phyloP scores from a whole-genome alignment of 2,329 filamentous ascomycete species.

The Xylaria sp. region DNA sequence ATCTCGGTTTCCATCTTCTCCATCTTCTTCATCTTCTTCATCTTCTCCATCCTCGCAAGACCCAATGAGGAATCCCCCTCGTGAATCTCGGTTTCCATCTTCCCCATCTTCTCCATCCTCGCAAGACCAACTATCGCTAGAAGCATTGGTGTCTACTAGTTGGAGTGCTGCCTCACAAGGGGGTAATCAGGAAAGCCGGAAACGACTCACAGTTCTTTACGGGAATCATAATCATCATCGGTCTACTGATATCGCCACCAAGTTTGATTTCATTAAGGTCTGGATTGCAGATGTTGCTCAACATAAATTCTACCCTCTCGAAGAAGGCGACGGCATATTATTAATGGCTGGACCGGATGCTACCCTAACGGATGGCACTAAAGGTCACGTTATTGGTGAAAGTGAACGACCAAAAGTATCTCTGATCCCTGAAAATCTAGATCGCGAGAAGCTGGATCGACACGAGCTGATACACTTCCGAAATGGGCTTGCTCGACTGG shows the following conservation, averaged over 20 bases:
- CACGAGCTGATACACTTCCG: not conserved
- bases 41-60: no score
- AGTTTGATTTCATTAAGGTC: not conserved
- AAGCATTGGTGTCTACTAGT: not conserved
- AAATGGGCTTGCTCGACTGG: not conserved
- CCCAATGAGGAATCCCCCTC: not conserved
- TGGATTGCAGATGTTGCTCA: not conserved
- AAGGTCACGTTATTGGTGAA: not conserved
- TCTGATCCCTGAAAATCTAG: not conserved
- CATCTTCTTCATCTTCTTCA: no score
- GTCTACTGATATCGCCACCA: not conserved
- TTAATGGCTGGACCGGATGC: not conserved
- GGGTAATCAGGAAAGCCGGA: not conserved
- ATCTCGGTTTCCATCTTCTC: no score
- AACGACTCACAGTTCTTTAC: not conserved
- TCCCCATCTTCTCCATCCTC: not conserved
- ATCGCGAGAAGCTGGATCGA: not conserved
- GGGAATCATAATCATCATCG: not conserved
- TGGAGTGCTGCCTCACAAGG: not conserved
- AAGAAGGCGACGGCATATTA: not conserved
- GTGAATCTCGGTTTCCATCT: not conserved
- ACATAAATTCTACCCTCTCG: not conserved
- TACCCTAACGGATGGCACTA: not conserved
- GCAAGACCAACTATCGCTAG: not conserved
- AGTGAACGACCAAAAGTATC: not conserved